Evolutionary conservation across 768 basidiomycete species (phyloP).

Genomic region (Phaeotremella fagi): DNA sequence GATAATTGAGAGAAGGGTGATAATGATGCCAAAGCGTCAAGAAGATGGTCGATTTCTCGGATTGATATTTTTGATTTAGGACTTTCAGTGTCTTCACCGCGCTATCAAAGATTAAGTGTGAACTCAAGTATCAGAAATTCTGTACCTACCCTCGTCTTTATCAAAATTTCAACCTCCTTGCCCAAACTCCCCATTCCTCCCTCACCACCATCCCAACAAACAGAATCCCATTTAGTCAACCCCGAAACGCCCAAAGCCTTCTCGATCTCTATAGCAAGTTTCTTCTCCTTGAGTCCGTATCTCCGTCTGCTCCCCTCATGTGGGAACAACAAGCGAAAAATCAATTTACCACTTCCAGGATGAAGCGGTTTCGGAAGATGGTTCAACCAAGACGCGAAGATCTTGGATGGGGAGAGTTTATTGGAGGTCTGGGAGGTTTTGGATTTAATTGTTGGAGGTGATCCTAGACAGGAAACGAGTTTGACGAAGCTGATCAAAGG

Average conservation of each 20-base stretch:
- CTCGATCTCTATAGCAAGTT: constrained; percentile 56
- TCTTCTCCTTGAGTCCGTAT: constrained; percentile 68
- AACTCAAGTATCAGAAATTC: background rate
- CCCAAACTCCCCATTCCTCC: constrained; percentile 65
- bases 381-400: constrained; percentile 39
- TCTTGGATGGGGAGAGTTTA: constrained; percentile 13
- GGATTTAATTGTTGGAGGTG: constrained; percentile 20
- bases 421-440: background rate
- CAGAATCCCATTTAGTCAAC: constrained; percentile 41
- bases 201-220: constrained; percentile 49
- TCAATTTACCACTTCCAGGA: constrained; percentile 55
- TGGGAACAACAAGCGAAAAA: constrained; percentile 78
- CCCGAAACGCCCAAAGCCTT: constrained; percentile 29
- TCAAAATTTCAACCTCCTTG: constrained; percentile 56
- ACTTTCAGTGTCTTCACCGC: background rate
- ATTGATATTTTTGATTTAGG: constrained; percentile 48
- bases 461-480: constrained; percentile 28
- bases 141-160: constrained; percentile 51
- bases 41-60: constrained; percentile 59
- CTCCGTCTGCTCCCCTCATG: constrained; percentile 67
- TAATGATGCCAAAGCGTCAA: constrained; percentile 68
- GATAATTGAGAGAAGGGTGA: constrained; percentile 58
- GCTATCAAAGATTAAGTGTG: background rate
- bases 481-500: constrained; percentile 13
- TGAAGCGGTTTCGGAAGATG: constrained; percentile 52